Evolutionary conservation across 208 protist species (phyloP).

Genomic region (Balamuthia mandrillaris): DNA sequence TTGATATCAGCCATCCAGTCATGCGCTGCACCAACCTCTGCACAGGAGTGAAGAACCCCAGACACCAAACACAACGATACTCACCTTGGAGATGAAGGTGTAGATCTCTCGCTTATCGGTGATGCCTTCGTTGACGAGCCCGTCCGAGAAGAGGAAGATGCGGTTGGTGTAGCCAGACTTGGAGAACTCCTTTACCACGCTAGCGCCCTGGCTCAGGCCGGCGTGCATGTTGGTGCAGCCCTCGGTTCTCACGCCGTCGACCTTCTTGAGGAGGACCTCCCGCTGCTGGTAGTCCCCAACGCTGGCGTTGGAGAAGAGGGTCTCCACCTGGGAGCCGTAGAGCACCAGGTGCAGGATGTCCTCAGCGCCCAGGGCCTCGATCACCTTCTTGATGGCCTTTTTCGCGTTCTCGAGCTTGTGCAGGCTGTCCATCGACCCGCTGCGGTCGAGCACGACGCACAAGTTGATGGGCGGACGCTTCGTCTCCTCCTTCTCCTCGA

Average conservation of each 20-base stretch:
- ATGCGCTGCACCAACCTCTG: too few relatives aligned
- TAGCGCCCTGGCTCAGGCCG: not conserved
- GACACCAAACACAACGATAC: not conserved
- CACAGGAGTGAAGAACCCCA: too few relatives aligned
- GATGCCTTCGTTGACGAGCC: conserved; percentile 27
- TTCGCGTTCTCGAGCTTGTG: not conserved
- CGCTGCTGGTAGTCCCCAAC: not conserved
- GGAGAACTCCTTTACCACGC: not conserved
- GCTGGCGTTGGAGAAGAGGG: not conserved
- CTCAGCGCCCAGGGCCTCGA: not conserved
- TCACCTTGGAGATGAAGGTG: not conserved
- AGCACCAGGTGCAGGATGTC: conserved; percentile 6
- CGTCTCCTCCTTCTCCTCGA: not conserved
- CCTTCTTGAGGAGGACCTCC: not conserved
- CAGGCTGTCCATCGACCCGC: not conserved
- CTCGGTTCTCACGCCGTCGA: not conserved
- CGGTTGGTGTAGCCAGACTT: conserved; percentile 17
- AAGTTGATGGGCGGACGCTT: conserved; percentile 7
- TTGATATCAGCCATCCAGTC: too few relatives aligned
- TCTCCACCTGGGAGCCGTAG: not conserved
- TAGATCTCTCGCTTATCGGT: not conserved
- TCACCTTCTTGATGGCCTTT: conserved; percentile 19
- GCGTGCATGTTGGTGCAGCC: conserved; percentile 6
- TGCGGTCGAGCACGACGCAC: not conserved
- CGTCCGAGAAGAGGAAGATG: conserved; percentile 34